These are phyloP conservation scores for Babesia bovis DNA, from an alignment of 169 alveolate genomes.

Conservation along the genomic window DNA sequence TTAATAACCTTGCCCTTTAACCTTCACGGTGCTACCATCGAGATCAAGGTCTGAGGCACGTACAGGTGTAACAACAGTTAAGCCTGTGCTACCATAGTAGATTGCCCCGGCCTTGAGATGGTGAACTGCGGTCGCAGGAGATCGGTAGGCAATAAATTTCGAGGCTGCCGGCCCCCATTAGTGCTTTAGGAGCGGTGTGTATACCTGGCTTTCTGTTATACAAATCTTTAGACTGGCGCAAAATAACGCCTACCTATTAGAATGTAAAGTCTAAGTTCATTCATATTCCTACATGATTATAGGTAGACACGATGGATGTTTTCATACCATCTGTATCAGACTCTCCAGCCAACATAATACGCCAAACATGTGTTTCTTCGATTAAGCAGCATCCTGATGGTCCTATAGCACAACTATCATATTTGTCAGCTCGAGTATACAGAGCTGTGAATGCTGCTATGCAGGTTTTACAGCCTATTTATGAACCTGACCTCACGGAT, in stretches of 20 bases:
- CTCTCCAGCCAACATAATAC: conserved; percentile 1
- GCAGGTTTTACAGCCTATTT: conserved; percentile 8
- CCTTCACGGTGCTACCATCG: too few species aligned
- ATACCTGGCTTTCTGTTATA: background rate
- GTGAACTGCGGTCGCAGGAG: background rate
- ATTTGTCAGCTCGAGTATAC: conserved; percentile 13
- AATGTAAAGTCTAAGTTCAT: too few species aligned
- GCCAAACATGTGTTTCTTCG: background rate
- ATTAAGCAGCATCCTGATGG: conserved; percentile 15
- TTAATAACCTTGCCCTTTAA: too few species aligned
- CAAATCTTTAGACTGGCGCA: background rate
- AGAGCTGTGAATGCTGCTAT: conserved; percentile 12
- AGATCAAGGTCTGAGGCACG: too few species aligned
- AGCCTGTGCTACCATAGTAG: too few species aligned
- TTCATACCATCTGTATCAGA: background rate
- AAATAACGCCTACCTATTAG: background rate
- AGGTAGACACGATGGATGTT: conserved; percentile 4
- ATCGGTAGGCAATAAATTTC: background rate
- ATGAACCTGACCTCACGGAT: background rate
- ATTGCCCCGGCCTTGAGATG: too few species aligned
- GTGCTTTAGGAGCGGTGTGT: background rate
- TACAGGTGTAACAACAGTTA: too few species aligned
- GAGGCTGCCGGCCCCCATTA: background rate
- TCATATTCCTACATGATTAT: too few species aligned
- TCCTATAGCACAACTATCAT: conserved; percentile 24